Evolutionary conservation across 257 asterid genomes (phyloP), one percentile per base, ranked within the genome.

Genomic region (Penstemon eatonii): DNA sequence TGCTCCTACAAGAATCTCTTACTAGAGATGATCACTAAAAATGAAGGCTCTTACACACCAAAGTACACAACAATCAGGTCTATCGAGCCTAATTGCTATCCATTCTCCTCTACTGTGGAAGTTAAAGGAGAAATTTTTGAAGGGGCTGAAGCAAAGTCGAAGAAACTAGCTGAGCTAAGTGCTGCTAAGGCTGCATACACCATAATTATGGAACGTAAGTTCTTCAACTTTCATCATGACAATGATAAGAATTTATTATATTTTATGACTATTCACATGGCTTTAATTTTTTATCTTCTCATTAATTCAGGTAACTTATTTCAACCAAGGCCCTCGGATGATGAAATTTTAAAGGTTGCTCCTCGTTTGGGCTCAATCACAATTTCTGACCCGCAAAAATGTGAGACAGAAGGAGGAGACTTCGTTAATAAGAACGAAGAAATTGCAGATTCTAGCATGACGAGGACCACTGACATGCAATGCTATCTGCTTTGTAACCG

Each of bases 131-230:
- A 79, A 78, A 41, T 42, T 61, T 85, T 81, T 60, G 36, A 67
- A 13, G 89, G 84, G 10, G 62, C 52, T 41, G 72, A 65, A n/a
- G 83, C 81, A 8, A 77, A 77, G 52, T 70, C 85, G 15, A 65
- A 77, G 80, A 79, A 75, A 59, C 70, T 75, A 61, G 87, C 87
- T 3, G 87, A 86, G 82, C 75, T 78, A 39, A 73, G 69, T 42
- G 83, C 88, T 71, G 85, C 87, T 3, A 79, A 79, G 76, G 80
- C 81, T 81, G 87, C 89, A 37, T 76, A 81, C 71, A 76, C 76
- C 19, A 54, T 63, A 38, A 49, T 78, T 3, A 36, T 67, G 65
- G 78, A 74, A 54, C 73, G 86, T 80, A 80, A 76, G 80, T 61
- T 46, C 13, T 25, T 25, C 33, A 25, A 25, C 33, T 25, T 25